These are phyloP conservation scores for Trichoderma gracile DNA, from an alignment of 2,329 filamentous ascomycete species.

Conservation along the genomic window DNA sequence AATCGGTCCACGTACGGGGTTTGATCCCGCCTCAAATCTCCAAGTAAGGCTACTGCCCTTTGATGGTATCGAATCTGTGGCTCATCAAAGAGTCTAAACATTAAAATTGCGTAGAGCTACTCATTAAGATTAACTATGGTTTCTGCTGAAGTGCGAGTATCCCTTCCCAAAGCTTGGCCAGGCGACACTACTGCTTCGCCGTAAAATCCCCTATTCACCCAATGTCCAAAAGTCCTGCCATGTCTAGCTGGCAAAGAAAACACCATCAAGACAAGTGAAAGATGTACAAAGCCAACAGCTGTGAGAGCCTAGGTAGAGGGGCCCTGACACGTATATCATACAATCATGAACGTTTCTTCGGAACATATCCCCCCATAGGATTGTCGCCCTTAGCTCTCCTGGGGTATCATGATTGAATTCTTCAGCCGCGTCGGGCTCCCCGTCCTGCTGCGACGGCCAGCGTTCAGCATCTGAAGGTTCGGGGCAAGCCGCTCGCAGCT, in stretches of 20 bases:
- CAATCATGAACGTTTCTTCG: slow-evolving; percentile 5
- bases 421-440: slow-evolving; percentile 61
- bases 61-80: not conserved
- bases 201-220: not conserved
- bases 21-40: not conserved
- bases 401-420: slow-evolving; percentile 50
- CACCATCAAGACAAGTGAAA: not conserved
- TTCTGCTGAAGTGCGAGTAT: not conserved
- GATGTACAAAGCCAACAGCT: too few relatives aligned
- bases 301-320: too few relatives aligned
- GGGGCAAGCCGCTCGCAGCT: slow-evolving; percentile 75
- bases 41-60: too few relatives aligned
- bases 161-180: slow-evolving; percentile 7
- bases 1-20: not conserved
- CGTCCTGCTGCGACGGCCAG: slow-evolving; percentile 58
- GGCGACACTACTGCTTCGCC: not conserved
- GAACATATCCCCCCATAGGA: not conserved
- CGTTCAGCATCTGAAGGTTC: slow-evolving; percentile 54
- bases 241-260: not conserved
- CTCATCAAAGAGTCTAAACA: not conserved
- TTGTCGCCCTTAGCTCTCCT: slow-evolving; percentile 2
- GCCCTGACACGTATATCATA: slow-evolving; percentile 12
- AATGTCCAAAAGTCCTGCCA: not conserved
- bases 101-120: not conserved
- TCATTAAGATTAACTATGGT: not conserved